Conservation (phyloP, 2,329 filamentous ascomycete genomes). For the Cercospora sp. region DNA sequence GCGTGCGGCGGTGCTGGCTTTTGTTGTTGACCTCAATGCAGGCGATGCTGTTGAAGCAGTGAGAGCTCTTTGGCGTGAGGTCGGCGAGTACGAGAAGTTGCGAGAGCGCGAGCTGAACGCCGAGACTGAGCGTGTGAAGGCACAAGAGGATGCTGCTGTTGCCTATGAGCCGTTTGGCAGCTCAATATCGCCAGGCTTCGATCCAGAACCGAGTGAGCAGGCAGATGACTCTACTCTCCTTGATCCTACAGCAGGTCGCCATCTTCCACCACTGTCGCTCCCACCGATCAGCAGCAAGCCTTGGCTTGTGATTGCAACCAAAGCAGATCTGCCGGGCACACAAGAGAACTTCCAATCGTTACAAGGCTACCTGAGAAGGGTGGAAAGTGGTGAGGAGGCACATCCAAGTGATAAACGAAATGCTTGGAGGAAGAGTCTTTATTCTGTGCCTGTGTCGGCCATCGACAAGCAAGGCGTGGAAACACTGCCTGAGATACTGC, state of each 20-base stretch:
- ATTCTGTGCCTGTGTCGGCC: constrained; percentile 82
- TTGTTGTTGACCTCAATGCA: constrained; percentile 82
- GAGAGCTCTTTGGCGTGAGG: constrained; percentile 83
- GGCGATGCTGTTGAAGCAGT: constrained; percentile 78
- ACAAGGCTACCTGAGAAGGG: constrained; percentile 66
- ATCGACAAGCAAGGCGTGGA: constrained; percentile 83
- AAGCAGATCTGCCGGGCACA: constrained; percentile 79
- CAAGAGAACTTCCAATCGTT: constrained; percentile 73
- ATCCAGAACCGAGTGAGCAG: constrained; percentile 22
- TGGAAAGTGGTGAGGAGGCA: constrained; percentile 61
- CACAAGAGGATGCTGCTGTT: constrained; percentile 45
- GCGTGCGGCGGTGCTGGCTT: constrained; percentile 86
- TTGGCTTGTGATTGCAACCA: constrained; percentile 95
- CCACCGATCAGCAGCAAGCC: constrained; percentile 89
- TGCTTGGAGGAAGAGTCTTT: constrained; percentile 59
- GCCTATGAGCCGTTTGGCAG: constrained; percentile 47
- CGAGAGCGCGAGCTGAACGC: constrained; percentile 70
- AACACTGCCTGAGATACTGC: constrained; percentile 69
- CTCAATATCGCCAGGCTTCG: constrained; percentile 39
- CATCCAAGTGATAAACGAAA: constrained; percentile 72
- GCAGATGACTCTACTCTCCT: constrained; percentile 28
- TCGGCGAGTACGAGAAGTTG: constrained; percentile 81
- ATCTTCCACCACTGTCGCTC: constrained; percentile 51
- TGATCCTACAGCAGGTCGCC: constrained; percentile 26
- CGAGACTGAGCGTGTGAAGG: constrained; percentile 58